phyloP scores from a whole-genome alignment of 192 early-diverging fungal species.

The Diversispora epigaea region DNA sequence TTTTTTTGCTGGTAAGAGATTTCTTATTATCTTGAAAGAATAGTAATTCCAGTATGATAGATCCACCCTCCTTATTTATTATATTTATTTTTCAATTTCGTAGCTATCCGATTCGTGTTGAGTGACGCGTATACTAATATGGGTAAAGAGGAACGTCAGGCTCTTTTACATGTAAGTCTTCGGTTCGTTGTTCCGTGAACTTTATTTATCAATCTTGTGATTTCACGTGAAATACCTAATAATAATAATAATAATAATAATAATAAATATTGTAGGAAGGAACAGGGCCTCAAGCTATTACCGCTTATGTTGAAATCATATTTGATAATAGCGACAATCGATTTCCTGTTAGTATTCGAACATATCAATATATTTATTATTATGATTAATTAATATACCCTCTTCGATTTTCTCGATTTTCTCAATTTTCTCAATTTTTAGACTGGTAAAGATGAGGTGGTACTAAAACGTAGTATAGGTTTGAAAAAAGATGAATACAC shows the following conservation, averaged over 20 bases:
- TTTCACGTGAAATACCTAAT: background rate
- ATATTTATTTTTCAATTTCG: background rate
- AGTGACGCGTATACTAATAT: constrained; percentile 95
- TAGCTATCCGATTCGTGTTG: constrained; percentile 93
- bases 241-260: background rate
- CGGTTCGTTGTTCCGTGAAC: constrained; percentile 24
- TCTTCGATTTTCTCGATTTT: background rate
- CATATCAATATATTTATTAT: background rate
- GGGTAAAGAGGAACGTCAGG: constrained; percentile 89
- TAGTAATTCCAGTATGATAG: background rate
- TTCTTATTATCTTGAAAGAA: background rate
- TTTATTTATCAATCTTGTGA: constrained; percentile 10
- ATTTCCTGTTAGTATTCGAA: constrained; percentile 68
- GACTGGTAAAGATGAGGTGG: constrained; percentile 89
- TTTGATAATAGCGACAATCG: constrained; percentile 97
- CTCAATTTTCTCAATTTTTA: constrained; percentile 37
- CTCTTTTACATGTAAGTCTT: constrained; percentile 80
- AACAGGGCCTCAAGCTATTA: constrained; percentile 86
- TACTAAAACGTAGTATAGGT: constrained; percentile 91
- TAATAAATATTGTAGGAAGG: constrained; percentile 66
- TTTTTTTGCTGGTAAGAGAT: constrained; percentile 83
- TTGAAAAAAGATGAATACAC: constrained; percentile 98
- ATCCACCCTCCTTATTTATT: constrained; percentile 13
- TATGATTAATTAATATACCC: background rate
- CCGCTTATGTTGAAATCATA: constrained; percentile 92